Conservation (phyloP, 495 filamentous ascomycete species). For the Penicillium ochrochloron region DNA sequence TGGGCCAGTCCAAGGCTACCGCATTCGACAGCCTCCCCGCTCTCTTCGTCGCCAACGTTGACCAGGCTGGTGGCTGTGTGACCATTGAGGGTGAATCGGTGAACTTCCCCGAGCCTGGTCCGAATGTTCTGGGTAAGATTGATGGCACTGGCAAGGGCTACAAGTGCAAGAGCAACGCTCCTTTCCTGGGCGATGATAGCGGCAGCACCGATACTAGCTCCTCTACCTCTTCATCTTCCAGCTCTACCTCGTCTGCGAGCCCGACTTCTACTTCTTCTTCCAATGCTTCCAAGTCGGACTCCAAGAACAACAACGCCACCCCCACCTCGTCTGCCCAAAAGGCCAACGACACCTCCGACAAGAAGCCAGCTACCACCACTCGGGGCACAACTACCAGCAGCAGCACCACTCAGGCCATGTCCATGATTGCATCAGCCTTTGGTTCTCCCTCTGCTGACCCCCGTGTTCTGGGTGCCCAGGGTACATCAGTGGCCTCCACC, state of each 20-base stretch:
- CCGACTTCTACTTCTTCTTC: not conserved
- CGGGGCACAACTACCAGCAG: slow-evolving; percentile 12
- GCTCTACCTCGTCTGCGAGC: not conserved
- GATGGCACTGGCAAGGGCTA: slow-evolving; percentile 28
- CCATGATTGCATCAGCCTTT: slow-evolving; percentile 25
- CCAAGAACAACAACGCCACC: not conserved
- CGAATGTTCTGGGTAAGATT: slow-evolving; percentile 28
- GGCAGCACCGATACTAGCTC: slow-evolving; percentile 10
- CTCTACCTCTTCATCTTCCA: slow-evolving; percentile 6
- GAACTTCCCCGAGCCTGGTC: slow-evolving; percentile 35
- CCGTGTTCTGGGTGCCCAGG: slow-evolving; percentile 14
- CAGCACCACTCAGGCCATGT: slow-evolving; percentile 2
- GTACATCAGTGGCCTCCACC: slow-evolving; percentile 17
- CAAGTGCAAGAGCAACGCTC: slow-evolving; percentile 33
- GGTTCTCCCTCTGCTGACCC: slow-evolving; percentile 17
- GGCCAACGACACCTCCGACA: not conserved
- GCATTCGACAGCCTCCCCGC: slow-evolving; percentile 44
- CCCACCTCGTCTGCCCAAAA: not conserved
- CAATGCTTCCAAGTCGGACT: not conserved
- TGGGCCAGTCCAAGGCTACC: slow-evolving; percentile 54
- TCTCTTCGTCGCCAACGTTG: slow-evolving; percentile 64
- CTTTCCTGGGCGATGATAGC: slow-evolving; percentile 26
- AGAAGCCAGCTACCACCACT: slow-evolving; percentile 1
- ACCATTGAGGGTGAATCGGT: slow-evolving; percentile 37
- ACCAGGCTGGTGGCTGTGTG: slow-evolving; percentile 36